Evolutionary conservation across 2,329 filamentous ascomycete genomes (phyloP), one percentile per base, ranked within the genome.

Genomic region (Epichloe gansuensis): DNA sequence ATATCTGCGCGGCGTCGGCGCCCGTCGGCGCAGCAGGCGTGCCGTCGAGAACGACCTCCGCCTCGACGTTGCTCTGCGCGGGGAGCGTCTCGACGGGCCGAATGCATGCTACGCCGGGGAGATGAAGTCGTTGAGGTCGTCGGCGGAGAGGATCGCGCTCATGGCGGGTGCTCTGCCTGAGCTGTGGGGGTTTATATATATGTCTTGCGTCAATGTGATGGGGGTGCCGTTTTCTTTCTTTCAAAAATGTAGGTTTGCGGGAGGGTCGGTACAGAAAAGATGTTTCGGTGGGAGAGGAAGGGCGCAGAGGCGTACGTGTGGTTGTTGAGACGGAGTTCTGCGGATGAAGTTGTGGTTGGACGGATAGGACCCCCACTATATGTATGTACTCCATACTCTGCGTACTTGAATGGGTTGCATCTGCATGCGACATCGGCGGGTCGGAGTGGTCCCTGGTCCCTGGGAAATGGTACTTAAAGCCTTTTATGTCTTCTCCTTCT

Each of bases 121-220:
- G 67, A 98, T 98, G 73, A 98, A 98, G 76, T 98, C 93, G 75
- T 98, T 98, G 56, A 98, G 77, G 68, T 96, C 91, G 74, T 98
- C 91, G 63, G 86, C 85, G 53, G 91, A 97, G 63, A 98, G 85
- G 63, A 98, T 98, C 57, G 93, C 93, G 67, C 90, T 95, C 93
- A 98, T 98, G 57, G 67, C 75, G 59, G 60, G 12, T 57, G 53
- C 55, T 38, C 42, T 25, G 28, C 28, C 23, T 49, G 44, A 21
- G 9, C 43, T 17, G 21, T 52, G 37, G 9, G 21, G 28, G 7
- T 28, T 28, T 7, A n/a, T n/a, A n/a, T n/a, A 21, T 21, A 21
- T 8, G 28, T 28, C 28, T 9, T 4, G 28, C 11, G 28, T 31
- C 3, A 31, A 31, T 31, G 28, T 11, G 8, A 9, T 25, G 23